A percentile compares a stretch with the other conserved stretches of the same genome.
Evolutionary conservation across 2,329 filamentous ascomycete genomes (phyloP).

Genomic region (Stemphylium lycopersici): DNA sequence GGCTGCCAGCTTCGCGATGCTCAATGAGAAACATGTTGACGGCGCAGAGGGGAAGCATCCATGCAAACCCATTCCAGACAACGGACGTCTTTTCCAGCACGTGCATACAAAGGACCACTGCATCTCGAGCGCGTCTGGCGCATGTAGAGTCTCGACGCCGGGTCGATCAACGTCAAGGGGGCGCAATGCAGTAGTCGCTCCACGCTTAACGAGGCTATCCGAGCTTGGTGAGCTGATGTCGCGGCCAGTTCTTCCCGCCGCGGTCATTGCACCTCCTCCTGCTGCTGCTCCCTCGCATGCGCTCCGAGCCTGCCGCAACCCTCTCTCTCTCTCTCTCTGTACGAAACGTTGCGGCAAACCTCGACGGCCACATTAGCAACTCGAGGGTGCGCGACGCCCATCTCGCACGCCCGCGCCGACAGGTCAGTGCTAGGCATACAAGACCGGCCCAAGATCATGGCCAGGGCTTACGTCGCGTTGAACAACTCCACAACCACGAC

Average conservation of each 20-base stretch:
- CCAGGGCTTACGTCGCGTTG: constrained; percentile 26
- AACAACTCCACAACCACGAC: constrained; percentile 21
- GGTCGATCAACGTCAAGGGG: constrained; percentile 5
- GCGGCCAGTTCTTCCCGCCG: constrained; percentile 14
- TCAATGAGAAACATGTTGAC: not conserved
- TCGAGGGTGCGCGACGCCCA: constrained; percentile 14
- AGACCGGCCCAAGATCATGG: constrained; percentile 24
- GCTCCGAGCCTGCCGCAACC: constrained; percentile 6
- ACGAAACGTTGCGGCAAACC: constrained; percentile 4
- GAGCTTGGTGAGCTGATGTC: not conserved
- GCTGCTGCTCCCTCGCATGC: constrained; percentile 4
- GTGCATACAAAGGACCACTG: not conserved
- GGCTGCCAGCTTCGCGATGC: not conserved
- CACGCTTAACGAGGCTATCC: too few species aligned
- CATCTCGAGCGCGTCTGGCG: constrained; percentile 6
- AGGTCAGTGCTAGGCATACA: constrained; percentile 12
- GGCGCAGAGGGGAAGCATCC: not conserved
- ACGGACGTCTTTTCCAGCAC: not conserved
- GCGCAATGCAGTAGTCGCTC: too few species aligned
- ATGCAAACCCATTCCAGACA: not conserved
- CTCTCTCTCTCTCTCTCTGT: too few species aligned
- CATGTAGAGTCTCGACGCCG: constrained; percentile 16
- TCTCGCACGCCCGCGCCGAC: constrained; percentile 14
- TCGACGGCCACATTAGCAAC: constrained; percentile 8
- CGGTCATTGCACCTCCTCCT: constrained; percentile 5